Conservation (phyloP, 768 basidiomycete species). For the Hericium rajendrae region DNA sequence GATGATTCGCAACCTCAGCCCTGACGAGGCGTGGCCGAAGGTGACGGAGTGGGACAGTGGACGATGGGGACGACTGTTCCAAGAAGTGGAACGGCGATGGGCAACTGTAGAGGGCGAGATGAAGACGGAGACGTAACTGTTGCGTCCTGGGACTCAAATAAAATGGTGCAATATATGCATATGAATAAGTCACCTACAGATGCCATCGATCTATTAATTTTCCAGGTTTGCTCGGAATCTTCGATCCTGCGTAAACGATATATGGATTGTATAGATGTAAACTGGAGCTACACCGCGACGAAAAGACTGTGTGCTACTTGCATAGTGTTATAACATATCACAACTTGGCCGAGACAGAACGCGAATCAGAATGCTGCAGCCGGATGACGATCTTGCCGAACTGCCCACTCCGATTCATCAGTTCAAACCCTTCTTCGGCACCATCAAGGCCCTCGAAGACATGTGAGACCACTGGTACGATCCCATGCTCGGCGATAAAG, state of each 20-base stretch:
- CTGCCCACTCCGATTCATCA: conserved; percentile 53
- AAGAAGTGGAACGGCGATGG: neutral
- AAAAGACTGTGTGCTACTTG: too few species aligned
- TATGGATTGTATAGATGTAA: too few species aligned
- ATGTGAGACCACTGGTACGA: conserved; percentile 62
- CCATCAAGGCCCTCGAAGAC: conserved; percentile 57
- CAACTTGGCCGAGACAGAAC: neutral
- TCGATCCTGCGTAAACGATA: too few species aligned
- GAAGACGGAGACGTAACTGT: neutral
- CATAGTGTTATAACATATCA: neutral
- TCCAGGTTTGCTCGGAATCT: too few species aligned
- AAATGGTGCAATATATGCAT: too few species aligned
- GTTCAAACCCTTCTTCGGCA: conserved; percentile 62
- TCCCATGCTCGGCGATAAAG: conserved; percentile 56
- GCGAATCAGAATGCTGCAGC: conserved; percentile 18
- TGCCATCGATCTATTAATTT: too few species aligned
- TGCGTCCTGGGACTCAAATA: neutral
- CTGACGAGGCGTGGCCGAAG: conserved; percentile 19
- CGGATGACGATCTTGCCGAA: conserved; percentile 73
- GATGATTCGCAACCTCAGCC: conserved; percentile 17
- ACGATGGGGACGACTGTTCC: conserved; percentile 14
- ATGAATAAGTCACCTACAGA: too few species aligned
- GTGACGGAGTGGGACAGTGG: conserved; percentile 21
- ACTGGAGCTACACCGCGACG: too few species aligned
- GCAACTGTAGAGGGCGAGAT: neutral